Evolutionary conservation across 2,329 filamentous ascomycete genomes (phyloP), one percentile per base, ranked within the genome.

Genomic region (Xylaria sp.): DNA sequence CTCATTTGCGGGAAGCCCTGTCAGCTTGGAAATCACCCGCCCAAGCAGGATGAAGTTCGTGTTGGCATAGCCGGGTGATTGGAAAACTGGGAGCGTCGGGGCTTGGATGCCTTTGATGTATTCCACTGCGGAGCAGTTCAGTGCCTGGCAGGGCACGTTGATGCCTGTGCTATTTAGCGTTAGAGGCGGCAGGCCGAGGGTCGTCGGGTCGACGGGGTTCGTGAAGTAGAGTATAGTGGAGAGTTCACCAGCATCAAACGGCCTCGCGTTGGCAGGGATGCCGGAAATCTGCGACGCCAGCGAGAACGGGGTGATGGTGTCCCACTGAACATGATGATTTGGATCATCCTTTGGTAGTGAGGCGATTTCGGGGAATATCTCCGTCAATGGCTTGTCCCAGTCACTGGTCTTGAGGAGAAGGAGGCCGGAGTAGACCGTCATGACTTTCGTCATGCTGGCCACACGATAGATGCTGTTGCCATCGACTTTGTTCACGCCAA

Each of bases 401-500:
- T 81, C 75, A 1, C 67, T 69, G 5, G 73, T 72, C 0, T 77
- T 75, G 4, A 82, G 67, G 42, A 79, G 70, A 0, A 81, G 66
- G 39, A 84, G 72, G 2, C 79, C 77, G 1, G 80, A 75, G 50
- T 81, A 79, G 34, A 81, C 79, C 0, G 81, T 81, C 61, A 82
- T 73, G 3, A 80, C 72, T 62, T 82, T 84, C 11, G 77, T 77
- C 39, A 80, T 72, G 68, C 80, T 83, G 1, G 81, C 82, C 17
- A 83, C 72, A 14, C 80, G 79, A 69, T 82, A 83, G 19, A 84
- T 81, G 45, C 78, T 80, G 64, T 83, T 73, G n/a, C 75, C 79
- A 67, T 83, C 78, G 3, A 83, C 78, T 27, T 76, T 78, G 4
- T 77, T 75, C 1, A 78, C 77, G 7, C 81, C 81, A 1, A 72